These are phyloP conservation scores for Cercospora nicotianae DNA, from an alignment of 2,329 filamentous ascomycete genomes.

Conservation along the genomic window DNA sequence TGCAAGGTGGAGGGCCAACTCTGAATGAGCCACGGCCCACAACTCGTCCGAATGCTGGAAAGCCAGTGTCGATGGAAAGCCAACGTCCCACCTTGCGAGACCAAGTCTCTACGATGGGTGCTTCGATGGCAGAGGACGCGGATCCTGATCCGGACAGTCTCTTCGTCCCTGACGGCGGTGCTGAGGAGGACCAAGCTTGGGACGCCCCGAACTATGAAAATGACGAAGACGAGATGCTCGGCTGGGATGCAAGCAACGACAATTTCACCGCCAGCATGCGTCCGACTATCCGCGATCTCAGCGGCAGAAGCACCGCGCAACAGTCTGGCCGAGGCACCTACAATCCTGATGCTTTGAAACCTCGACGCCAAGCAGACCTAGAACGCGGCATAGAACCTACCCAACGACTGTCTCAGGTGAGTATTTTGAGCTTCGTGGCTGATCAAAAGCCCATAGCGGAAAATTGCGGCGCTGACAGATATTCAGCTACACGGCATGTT, in stretches of 20 bases:
- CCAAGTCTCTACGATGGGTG: constrained; percentile 37
- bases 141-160: constrained; percentile 66
- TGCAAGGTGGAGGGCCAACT: constrained; percentile 19
- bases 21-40: constrained; percentile 47
- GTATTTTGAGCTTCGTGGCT: constrained; percentile 27
- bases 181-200: constrained; percentile 69
- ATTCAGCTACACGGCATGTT: constrained; percentile 42
- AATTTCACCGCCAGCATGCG: constrained; percentile 52
- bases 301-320: constrained; percentile 27
- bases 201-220: constrained; percentile 67
- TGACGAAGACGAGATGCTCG: constrained; percentile 65
- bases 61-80: constrained; percentile 35
- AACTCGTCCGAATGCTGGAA: constrained; percentile 36
- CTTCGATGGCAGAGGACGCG: constrained; percentile 48
- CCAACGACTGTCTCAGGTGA: constrained; percentile 69
- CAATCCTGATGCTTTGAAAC: background rate
- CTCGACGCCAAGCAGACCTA: constrained; percentile 25
- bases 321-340: constrained; percentile 19
- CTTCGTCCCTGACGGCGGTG: constrained; percentile 60
- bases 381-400: constrained; percentile 63
- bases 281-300: constrained; percentile 49
- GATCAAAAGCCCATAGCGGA: background rate
- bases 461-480: constrained; percentile 25
- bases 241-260: constrained; percentile 71
- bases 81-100: constrained; percentile 32